These are phyloP conservation scores for Agrocybe pediades DNA, from an alignment of 768 basidiomycete species.

Conservation along the genomic window DNA sequence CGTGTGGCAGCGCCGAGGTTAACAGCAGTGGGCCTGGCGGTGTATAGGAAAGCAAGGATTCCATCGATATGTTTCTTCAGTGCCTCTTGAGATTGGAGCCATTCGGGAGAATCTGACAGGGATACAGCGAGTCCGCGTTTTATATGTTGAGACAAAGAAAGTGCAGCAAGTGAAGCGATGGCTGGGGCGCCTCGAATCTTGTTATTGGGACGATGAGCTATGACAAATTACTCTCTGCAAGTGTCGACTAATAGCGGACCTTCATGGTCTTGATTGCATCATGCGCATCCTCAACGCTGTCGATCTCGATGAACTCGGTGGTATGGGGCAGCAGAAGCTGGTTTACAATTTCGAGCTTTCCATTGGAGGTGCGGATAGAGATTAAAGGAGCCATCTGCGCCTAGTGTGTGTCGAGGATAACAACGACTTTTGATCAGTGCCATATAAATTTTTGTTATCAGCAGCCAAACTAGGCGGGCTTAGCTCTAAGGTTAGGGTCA, in stretches of 20 bases:
- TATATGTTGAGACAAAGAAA: constrained; percentile 71
- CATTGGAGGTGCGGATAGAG: constrained; percentile 41
- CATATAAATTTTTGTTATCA: constrained; percentile 12
- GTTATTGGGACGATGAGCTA: constrained; percentile 10
- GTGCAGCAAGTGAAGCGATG: constrained; percentile 88
- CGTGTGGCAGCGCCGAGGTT: constrained; percentile 88
- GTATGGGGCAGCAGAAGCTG: constrained; percentile 85
- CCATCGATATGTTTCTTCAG: constrained; percentile 58
- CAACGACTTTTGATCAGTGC: constrained; percentile 8
- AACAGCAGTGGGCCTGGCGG: constrained; percentile 94
- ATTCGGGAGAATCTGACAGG: constrained; percentile 44
- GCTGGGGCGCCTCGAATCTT: constrained; percentile 89
- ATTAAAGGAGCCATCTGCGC: constrained; percentile 32
- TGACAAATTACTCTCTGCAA: neutral
- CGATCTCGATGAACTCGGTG: constrained; percentile 63
- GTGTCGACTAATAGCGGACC: constrained; percentile 37
- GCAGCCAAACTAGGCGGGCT: neutral
- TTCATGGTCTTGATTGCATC: constrained; percentile 98
- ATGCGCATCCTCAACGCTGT: constrained; percentile 81
- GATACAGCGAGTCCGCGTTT: constrained; percentile 48
- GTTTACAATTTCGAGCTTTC: constrained; percentile 80
- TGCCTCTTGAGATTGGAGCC: constrained; percentile 50
- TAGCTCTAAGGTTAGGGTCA: constrained; percentile 13
- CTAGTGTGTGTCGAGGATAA: neutral
- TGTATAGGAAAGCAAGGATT: constrained; percentile 73